These are phyloP conservation scores for Triangularia setosa DNA, from an alignment of 2,329 filamentous ascomycete genomes.

Conservation along the genomic window DNA sequence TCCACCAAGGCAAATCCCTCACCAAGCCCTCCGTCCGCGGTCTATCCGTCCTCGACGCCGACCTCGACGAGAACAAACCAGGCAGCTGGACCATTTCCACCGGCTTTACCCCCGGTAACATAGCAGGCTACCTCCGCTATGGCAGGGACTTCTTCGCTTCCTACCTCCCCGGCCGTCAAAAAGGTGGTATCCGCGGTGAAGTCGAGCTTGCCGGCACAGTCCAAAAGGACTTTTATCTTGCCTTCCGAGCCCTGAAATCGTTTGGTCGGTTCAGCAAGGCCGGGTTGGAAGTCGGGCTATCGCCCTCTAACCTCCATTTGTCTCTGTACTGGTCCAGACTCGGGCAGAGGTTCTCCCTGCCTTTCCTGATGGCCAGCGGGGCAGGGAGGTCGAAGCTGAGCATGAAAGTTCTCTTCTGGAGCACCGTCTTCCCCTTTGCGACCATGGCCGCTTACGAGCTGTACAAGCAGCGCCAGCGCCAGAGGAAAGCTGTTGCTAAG, in stretches of 20 bases:
- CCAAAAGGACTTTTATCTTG: conserved; percentile 36
- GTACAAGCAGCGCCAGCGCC: conserved; percentile 23
- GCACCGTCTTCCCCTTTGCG: conserved; percentile 37
- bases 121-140: conserved; percentile 37
- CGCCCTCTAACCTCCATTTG: conserved; percentile 39
- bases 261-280: conserved; percentile 40
- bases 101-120: conserved; percentile 29
- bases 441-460: conserved; percentile 38
- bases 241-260: conserved; percentile 42
- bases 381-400: conserved; percentile 20
- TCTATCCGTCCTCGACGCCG: conserved; percentile 37
- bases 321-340: conserved; percentile 47
- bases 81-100: conserved; percentile 41
- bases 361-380: conserved; percentile 38
- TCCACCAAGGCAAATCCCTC: conserved; percentile 30
- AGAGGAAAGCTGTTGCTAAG: conserved; percentile 2
- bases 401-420: conserved; percentile 36
- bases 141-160: conserved; percentile 33
- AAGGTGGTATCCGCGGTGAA: conserved; percentile 35
- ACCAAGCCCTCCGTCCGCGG: conserved; percentile 33
- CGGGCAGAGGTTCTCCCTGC: conserved; percentile 42
- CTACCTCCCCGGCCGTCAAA: not conserved
- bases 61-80: conserved; percentile 26
- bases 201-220: conserved; percentile 40
- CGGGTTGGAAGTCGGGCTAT: conserved; percentile 44